Evolutionary conservation across 768 basidiomycete genomes (phyloP), one percentile per base, ranked within the genome.

Genomic region (Tricholoma sp.): DNA sequence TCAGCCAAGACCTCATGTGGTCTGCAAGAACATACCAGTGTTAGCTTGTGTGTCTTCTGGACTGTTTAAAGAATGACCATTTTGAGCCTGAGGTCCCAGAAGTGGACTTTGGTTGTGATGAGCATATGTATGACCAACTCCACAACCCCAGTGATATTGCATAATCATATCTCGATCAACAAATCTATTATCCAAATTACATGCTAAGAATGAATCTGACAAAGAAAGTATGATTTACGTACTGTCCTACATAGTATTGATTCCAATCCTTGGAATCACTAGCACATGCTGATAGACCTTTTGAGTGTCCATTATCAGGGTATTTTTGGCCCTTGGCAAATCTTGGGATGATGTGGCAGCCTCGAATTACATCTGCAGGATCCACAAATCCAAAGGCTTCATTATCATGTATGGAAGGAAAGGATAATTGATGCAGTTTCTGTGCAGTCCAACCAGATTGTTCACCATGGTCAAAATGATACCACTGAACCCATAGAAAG

Each of bases 351-450:
- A n/a, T n/a, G n/a, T n/a, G n/a, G n/a, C n/a, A n/a, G n/a, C n/a
- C n/a, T n/a, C n/a, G n/a, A n/a, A n/a, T n/a, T n/a, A n/a, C n/a
- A n/a, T n/a, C 59, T 0, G 57, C 55, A 0, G 81, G 81, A 60
- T 82, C 71, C 0, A 82, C 18, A 50, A 84, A 83, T 0, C 79
- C 72, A 59, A 80, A 83, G 1, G 75, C 69, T 7, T 59, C 41
- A 11, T 50, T 46, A 45, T 59, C 52, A 0, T 61, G 46, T 1
- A 60, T 21, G 0, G 69, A 57, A 2, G 79, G 55, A 53, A 77
- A 82, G 3, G 67, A 67, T 35, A 79, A 34, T 8, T 55, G 60
- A n/a, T 58, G 64, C 1, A 69, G 24, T 0, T 56, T 57, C 9
- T 35, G 29, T 10, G 7, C 1, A n/a, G 31, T n/a, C 2, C 34